phyloP scores from a whole-genome alignment of 306 rosid genomes.

The Vigna unguiculata region DNA sequence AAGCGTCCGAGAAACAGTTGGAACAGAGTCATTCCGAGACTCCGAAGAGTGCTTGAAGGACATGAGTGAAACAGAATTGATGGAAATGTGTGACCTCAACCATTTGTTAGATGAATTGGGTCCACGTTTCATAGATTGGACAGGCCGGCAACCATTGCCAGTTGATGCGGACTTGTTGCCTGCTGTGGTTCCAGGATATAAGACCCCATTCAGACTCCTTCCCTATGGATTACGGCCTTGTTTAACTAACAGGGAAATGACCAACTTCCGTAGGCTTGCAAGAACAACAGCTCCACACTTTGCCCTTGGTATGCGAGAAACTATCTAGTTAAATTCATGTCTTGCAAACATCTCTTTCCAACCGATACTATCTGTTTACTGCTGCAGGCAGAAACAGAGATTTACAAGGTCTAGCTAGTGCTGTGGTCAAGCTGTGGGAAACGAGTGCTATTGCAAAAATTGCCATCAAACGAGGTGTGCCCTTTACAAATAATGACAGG shows the following conservation, averaged over 20 bases:
- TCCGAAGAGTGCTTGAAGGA: constrained; percentile 59
- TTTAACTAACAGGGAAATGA: constrained; percentile 71
- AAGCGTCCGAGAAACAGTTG: constrained; percentile 41
- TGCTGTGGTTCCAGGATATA: constrained; percentile 67
- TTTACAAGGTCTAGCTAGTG: constrained; percentile 90
- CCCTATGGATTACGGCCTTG: constrained; percentile 70
- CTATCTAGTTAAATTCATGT: constrained; percentile 42
- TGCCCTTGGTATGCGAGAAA: constrained; percentile 77
- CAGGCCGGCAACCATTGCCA: constrained; percentile 90
- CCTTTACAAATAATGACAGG: constrained; percentile 76
- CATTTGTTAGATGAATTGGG: constrained; percentile 84
- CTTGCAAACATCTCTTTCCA: constrained; percentile 23
- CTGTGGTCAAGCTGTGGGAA: constrained; percentile 91
- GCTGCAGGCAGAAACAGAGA: constrained; percentile 85
- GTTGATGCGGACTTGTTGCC: constrained; percentile 93
- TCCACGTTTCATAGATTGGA: constrained; percentile 87
- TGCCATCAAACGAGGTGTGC: constrained; percentile 97
- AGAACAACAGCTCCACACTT: constrained; percentile 89
- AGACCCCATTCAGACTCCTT: constrained; percentile 81
- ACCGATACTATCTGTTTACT: constrained; percentile 34
- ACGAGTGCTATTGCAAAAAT: constrained; percentile 85
- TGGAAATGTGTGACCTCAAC: constrained; percentile 70
- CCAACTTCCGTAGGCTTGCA: constrained; percentile 71
- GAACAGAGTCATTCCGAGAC: constrained; percentile 43
- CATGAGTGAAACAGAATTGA: constrained; percentile 61